Conservation (phyloP, 345 rosid genomes). For the Pistacia vera region DNA sequence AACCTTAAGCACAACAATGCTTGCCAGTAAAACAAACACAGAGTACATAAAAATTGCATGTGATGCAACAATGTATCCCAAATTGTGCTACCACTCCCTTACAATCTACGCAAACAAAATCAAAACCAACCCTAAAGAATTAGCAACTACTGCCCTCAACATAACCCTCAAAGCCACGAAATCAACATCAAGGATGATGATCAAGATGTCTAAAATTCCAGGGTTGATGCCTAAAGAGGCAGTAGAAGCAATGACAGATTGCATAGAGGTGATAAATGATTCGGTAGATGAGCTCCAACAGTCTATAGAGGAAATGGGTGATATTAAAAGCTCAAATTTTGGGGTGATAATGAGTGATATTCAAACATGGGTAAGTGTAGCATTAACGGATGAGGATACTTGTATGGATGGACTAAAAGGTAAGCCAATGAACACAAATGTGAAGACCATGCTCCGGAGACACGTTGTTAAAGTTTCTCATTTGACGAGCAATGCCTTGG, state of each 20-base stretch:
- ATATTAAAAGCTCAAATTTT: conserved; percentile 20
- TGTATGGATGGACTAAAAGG: conserved; percentile 51
- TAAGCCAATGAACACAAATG: conserved; percentile 18
- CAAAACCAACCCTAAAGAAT: conserved; percentile 30
- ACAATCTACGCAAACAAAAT: conserved; percentile 41
- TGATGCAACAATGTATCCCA: conserved; percentile 29
- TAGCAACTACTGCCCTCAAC: conserved; percentile 42
- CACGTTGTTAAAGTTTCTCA: conserved; percentile 29
- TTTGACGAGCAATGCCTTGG: conserved; percentile 47
- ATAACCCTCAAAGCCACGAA: conserved; percentile 37
- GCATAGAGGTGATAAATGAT: conserved; percentile 37
- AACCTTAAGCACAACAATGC: conserved; percentile 4
- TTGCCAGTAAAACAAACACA: conserved; percentile 7
- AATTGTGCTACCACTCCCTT: conserved; percentile 40
- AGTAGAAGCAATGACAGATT: conserved; percentile 48
- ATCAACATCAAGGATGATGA: conserved; percentile 21
- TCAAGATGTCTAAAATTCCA: conserved; percentile 23
- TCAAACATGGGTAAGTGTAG: conserved; percentile 64
- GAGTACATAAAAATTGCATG: conserved; percentile 40
- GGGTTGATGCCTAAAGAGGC: conserved; percentile 31
- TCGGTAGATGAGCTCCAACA: conserved; percentile 37
- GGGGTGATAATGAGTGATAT: conserved; percentile 41
- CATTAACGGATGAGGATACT: conserved; percentile 49
- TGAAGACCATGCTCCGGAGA: conserved; percentile 24
- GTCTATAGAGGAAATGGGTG: conserved; percentile 36